These are phyloP conservation scores for Dalechampia spathulata DNA, from an alignment of 441 rosid genomes.

Conservation along the genomic window DNA sequence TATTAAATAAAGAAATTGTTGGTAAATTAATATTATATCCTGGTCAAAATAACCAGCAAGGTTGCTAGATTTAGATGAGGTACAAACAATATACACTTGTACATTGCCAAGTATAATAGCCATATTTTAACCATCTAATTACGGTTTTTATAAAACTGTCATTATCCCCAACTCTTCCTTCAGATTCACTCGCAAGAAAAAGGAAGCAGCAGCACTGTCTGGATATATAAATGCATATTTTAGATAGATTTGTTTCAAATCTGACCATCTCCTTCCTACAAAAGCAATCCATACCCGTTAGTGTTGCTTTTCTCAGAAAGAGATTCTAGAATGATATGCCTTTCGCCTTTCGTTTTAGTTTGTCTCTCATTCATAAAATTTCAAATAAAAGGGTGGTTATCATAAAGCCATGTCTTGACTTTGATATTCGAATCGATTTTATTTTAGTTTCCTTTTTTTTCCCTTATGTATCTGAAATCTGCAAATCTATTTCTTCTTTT, in stretches of 20 bases:
- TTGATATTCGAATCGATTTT: background rate
- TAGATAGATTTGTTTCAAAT: background rate
- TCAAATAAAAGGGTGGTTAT: too few relatives aligned
- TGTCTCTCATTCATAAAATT: too few relatives aligned
- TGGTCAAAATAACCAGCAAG: constrained; percentile 1
- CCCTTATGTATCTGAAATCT: too few relatives aligned
- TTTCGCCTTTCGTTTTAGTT: too few relatives aligned
- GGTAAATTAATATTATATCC: background rate
- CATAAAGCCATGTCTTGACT: background rate
- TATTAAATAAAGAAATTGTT: too few relatives aligned
- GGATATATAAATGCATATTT: too few relatives aligned
- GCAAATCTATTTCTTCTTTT: background rate
- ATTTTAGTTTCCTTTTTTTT: background rate
- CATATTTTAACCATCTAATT: background rate
- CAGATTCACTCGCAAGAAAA: constrained; percentile 8
- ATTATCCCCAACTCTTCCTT: background rate
- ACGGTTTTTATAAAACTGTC: background rate
- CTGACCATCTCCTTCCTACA: background rate
- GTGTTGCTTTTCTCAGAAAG: too few relatives aligned
- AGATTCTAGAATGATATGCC: too few relatives aligned
- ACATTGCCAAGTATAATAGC: background rate
- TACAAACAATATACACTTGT: background rate
- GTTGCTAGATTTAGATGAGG: constrained; percentile 11
- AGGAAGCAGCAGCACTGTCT: background rate
- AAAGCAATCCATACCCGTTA: too few relatives aligned